phyloP scores from a whole-genome alignment of 2,329 filamentous ascomycete species.

The Chaetomiaceae sp. region DNA sequence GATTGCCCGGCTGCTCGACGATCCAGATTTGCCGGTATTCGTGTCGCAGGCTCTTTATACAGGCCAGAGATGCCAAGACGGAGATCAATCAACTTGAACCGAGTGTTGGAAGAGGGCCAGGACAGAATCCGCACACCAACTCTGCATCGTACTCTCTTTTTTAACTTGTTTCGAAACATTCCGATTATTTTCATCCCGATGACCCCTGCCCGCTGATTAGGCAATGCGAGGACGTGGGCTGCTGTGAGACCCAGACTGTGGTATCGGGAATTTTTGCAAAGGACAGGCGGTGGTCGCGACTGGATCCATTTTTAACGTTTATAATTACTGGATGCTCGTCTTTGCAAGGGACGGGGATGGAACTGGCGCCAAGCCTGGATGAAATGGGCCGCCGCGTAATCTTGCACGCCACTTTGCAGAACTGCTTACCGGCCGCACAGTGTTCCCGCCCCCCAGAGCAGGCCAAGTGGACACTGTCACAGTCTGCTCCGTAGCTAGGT shows the following conservation, averaged over 20 bases:
- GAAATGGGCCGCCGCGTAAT: slow-evolving; percentile 19
- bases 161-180: too few relatives aligned
- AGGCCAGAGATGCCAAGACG: not conserved
- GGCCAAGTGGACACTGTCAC: too few relatives aligned
- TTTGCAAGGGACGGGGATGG: too few relatives aligned
- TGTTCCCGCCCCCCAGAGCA: slow-evolving; percentile 7
- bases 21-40: not conserved
- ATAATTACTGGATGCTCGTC: too few relatives aligned
- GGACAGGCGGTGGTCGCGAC: too few relatives aligned
- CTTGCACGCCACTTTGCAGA: slow-evolving; percentile 1
- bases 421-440: slow-evolving; percentile 1
- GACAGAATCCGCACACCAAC: too few relatives aligned
- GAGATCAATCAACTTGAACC: not conserved
- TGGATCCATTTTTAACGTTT: too few relatives aligned
- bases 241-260: not conserved
- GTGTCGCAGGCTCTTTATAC: not conserved
- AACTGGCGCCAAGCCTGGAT: not conserved
- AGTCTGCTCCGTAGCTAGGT: too few relatives aligned
- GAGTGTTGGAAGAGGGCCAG: not conserved
- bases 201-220: too few relatives aligned
- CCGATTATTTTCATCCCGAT: too few relatives aligned
- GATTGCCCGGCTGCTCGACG: not conserved
- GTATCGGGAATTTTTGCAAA: not conserved
- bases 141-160: too few relatives aligned
- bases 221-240: too few relatives aligned